Percentiles rank a stretch among this genome's conserved stretches.
Evolutionary conservation across 306 rosid species (phyloP).

Genomic region (Quercus alba): DNA sequence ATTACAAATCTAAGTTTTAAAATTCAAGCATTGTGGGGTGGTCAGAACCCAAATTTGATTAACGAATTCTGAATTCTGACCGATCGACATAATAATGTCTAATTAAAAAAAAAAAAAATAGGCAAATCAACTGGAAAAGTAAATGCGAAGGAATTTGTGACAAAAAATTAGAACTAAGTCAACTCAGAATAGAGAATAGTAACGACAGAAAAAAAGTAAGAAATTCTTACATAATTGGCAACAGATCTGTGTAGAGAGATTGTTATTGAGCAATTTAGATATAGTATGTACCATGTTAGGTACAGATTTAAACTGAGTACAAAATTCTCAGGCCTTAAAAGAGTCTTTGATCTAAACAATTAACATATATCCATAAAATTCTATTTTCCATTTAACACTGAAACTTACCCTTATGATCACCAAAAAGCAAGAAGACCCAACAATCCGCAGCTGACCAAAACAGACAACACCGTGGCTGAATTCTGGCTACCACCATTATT

Average conservation of each 20-base stretch:
- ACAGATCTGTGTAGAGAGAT: neutral
- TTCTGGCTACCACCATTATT: constrained; percentile 9
- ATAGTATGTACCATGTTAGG: neutral
- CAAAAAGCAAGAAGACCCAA: constrained; percentile 18
- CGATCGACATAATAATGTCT: neutral
- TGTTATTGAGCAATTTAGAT: neutral
- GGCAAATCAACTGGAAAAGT: neutral
- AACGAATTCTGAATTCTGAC: neutral
- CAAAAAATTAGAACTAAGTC: neutral
- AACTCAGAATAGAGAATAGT: neutral
- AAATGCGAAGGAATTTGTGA: neutral
- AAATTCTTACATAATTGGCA: neutral
- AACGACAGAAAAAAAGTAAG: neutral
- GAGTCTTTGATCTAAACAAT: neutral
- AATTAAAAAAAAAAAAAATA: neutral
- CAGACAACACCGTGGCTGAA: neutral
- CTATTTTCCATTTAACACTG: neutral
- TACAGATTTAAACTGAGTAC: neutral
- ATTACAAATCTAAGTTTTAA: neutral
- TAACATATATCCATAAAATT: neutral
- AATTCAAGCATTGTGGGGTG: neutral
- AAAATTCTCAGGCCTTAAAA: neutral
- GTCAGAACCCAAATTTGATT: neutral
- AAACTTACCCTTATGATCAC: constrained; percentile 7
- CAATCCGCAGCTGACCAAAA: constrained; percentile 24